phyloP scores from a whole-genome alignment of 768 basidiomycete species.

The Podaxis mareebaensis region DNA sequence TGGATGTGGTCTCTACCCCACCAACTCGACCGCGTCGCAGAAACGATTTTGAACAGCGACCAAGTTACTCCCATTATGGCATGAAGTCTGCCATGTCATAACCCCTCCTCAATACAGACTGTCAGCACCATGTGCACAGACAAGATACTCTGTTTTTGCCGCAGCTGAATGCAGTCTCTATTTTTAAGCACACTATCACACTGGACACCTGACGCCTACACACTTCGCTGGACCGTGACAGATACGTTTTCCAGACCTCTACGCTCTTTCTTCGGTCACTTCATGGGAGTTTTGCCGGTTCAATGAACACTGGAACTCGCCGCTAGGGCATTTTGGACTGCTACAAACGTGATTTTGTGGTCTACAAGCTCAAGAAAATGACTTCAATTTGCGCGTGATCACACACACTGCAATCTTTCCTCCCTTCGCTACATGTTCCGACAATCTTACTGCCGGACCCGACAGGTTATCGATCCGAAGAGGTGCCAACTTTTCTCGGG shows the following conservation, averaged over 20 bases:
- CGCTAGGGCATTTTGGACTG: background rate
- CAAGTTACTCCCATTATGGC: background rate
- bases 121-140: background rate
- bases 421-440: background rate
- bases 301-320: background rate
- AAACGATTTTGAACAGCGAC: background rate
- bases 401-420: background rate
- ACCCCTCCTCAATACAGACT: background rate
- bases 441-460: background rate
- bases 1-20: background rate
- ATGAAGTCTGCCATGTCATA: background rate
- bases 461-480: constrained; percentile 7
- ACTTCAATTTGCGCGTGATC: constrained; percentile 7
- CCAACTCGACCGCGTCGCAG: background rate
- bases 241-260: background rate
- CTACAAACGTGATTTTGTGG: background rate
- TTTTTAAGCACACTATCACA: background rate
- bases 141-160: constrained; percentile 4
- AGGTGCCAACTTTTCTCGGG: background rate
- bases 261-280: constrained; percentile 7
- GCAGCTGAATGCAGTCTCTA: background rate
- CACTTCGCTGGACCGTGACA: background rate
- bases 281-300: constrained; percentile 3
- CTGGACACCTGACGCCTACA: constrained; percentile 5
- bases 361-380: background rate